These are phyloP conservation scores for Myochromella boudieri DNA, from an alignment of 768 basidiomycete species.

Conservation along the genomic window DNA sequence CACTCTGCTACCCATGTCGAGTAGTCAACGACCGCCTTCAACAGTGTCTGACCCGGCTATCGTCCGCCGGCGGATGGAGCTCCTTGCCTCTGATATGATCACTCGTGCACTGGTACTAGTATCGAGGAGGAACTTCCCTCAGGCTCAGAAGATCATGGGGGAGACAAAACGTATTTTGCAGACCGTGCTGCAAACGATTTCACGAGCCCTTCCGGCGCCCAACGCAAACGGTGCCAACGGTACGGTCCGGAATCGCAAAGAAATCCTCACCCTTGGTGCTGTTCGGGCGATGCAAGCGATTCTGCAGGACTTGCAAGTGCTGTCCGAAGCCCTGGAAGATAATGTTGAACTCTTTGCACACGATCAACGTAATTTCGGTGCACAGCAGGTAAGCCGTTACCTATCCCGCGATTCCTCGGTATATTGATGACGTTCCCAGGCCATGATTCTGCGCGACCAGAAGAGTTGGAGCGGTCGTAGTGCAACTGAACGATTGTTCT, in stretches of 20 bases:
- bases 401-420: not conserved
- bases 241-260: constrained; percentile 74
- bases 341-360: constrained; percentile 90
- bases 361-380: constrained; percentile 93
- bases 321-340: constrained; percentile 88
- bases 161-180: constrained; percentile 93
- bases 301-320: constrained; percentile 81
- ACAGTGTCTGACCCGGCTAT: constrained; percentile 80
- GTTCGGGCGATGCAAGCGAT: constrained; percentile 84
- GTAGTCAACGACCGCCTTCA: constrained; percentile 40
- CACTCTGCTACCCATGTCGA: constrained; percentile 72
- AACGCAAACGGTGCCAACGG: constrained; percentile 41
- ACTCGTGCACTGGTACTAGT: constrained; percentile 91
- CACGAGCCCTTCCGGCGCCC: constrained; percentile 66
- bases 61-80: constrained; percentile 92
- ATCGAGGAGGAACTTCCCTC: constrained; percentile 84
- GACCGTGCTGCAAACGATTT: constrained; percentile 84
- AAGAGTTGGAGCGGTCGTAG: constrained; percentile 93
- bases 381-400: constrained; percentile 76
- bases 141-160: constrained; percentile 86
- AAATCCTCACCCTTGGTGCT: constrained; percentile 67
- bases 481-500: constrained; percentile 89
- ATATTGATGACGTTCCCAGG: constrained; percentile 42
- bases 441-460: constrained; percentile 94
- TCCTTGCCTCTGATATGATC: constrained; percentile 96